Evolutionary conservation across 345 rosid species (phyloP).

Genomic region (Viola odorata): DNA sequence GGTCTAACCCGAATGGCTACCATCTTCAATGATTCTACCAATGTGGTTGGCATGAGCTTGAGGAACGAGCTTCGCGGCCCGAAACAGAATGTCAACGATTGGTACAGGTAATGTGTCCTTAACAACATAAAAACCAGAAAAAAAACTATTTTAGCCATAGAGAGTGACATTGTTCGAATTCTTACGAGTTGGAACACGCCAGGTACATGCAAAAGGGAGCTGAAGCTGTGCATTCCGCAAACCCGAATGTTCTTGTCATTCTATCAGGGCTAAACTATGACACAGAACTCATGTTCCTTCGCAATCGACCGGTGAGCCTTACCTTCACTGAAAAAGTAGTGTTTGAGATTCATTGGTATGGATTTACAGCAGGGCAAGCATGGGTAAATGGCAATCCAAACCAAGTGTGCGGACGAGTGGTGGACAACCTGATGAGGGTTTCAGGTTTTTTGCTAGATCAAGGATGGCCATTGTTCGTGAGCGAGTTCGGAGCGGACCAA

Average conservation of each 20-base stretch:
- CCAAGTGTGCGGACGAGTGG: conserved; percentile 63
- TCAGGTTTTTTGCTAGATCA: conserved; percentile 57
- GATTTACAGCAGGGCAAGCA: conserved; percentile 58
- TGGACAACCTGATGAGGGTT: conserved; percentile 40
- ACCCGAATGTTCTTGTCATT: conserved; percentile 82
- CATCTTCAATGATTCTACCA: conserved; percentile 48
- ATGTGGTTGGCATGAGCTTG: conserved; percentile 87
- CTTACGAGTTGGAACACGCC: background rate
- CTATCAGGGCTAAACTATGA: conserved; percentile 81
- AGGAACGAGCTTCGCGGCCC: conserved; percentile 94
- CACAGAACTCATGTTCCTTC: conserved; percentile 58
- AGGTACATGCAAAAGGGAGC: conserved; percentile 90
- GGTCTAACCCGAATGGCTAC: conserved; percentile 70
- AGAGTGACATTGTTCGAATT: too few relatives aligned
- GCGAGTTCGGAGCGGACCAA: conserved; percentile 73
- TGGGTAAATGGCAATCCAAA: conserved; percentile 71
- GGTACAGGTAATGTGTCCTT: conserved; percentile 71
- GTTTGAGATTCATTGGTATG: conserved; percentile 85
- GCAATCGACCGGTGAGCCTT: conserved; percentile 36
- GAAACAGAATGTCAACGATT: conserved; percentile 64
- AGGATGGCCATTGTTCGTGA: conserved; percentile 68
- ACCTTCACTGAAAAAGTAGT: conserved; percentile 60
- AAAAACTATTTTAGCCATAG: too few relatives aligned
- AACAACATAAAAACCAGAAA: too few relatives aligned
- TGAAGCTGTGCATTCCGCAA: conserved; percentile 78